Evolutionary conservation across 306 rosid species (phyloP).

Genomic region (Medicago truncatula): DNA sequence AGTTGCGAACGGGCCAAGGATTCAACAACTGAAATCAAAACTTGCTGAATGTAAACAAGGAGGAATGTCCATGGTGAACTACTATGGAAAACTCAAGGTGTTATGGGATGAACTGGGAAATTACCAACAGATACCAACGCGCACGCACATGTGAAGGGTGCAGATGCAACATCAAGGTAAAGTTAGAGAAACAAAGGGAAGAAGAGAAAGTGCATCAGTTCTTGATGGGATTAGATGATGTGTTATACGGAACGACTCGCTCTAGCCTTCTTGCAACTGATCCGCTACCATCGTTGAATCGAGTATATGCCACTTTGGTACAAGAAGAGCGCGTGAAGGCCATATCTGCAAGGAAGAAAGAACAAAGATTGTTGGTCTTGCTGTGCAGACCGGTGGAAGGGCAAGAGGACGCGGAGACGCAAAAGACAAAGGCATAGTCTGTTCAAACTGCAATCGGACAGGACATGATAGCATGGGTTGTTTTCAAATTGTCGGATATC

Average conservation of each 20-base stretch:
- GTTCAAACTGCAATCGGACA: neutral
- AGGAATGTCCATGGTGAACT: neutral
- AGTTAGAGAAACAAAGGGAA: no score
- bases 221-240: neutral
- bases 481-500: neutral
- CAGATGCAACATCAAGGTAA: no score
- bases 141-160: no score
- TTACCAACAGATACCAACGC: no score
- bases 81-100: neutral
- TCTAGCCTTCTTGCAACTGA: neutral
- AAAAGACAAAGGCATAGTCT: neutral
- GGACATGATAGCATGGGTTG: neutral
- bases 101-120: no score
- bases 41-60: neutral
- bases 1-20: no score
- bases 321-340: neutral
- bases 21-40: no score
- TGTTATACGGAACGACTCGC: neutral
- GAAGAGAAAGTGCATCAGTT: no score
- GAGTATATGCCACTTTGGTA: neutral
- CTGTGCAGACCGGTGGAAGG: constrained; percentile 2
- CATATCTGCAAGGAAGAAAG: neutral
- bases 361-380: neutral
- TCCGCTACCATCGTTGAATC: neutral
- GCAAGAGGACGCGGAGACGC: neutral